Evolutionary conservation across 805 yeast genomes (phyloP).

Genomic region (Jamesozyma jinghongensis): DNA sequence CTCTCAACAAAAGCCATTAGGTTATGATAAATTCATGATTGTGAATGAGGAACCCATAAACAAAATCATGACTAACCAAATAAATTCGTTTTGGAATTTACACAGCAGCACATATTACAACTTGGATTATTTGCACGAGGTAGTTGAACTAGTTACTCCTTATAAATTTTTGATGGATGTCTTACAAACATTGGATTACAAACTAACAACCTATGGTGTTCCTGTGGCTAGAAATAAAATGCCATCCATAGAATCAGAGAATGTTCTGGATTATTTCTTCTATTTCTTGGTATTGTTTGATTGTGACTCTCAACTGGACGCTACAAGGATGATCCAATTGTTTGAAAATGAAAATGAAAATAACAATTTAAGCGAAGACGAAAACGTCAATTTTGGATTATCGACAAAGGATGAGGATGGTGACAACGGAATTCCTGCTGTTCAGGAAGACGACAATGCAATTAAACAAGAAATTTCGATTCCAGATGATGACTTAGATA

Average conservation of each 20-base stretch:
- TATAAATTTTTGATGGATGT: slow-evolving; percentile 21
- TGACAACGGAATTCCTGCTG: slow-evolving; percentile 1
- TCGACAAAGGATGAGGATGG: not conserved
- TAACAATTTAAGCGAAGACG: not conserved
- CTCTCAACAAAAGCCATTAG: slow-evolving; percentile 23
- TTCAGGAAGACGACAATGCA: slow-evolving; percentile 6
- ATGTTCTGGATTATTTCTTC: slow-evolving; percentile 23
- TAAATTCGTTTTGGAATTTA: slow-evolving; percentile 30
- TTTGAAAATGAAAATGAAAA: slow-evolving; percentile 10
- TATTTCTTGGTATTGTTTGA: slow-evolving; percentile 27
- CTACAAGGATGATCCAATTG: slow-evolving; percentile 15
- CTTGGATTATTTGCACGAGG: slow-evolving; percentile 23
- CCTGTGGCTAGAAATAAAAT: slow-evolving; percentile 20
- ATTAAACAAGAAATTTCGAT: slow-evolving; percentile 4
- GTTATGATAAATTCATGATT: slow-evolving; percentile 19
- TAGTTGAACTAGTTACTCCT: slow-evolving; percentile 25
- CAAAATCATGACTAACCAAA: slow-evolving; percentile 28
- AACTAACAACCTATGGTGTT: slow-evolving; percentile 18
- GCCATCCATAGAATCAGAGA: slow-evolving; percentile 17
- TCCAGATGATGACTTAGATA: slow-evolving; percentile 29
- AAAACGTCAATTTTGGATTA: not conserved
- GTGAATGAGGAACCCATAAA: slow-evolving; percentile 25
- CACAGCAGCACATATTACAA: slow-evolving; percentile 32
- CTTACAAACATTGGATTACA: slow-evolving; percentile 20
- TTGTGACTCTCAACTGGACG: slow-evolving; percentile 18